Evolutionary conservation across 2,329 filamentous ascomycete genomes (phyloP), one percentile per base, ranked within the genome.

Genomic region (Lachnellula willkommii): DNA sequence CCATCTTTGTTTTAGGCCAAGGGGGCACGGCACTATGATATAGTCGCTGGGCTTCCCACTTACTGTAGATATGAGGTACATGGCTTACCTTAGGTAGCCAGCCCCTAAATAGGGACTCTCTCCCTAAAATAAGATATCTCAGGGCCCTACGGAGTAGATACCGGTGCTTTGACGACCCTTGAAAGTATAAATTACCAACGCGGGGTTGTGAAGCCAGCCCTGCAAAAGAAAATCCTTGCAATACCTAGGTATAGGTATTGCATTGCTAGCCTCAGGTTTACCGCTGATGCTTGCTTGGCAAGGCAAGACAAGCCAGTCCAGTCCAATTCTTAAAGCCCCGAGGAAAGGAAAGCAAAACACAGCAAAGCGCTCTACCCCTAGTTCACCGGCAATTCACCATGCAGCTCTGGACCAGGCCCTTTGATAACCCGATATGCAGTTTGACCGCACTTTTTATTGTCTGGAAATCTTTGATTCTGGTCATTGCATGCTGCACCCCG

Each of bases 381-480:
- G 12, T 32, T 9, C 28, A 11, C 28, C 28, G 9, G 28, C 28
- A 40, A 17, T 9, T n/a, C 22, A 57, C 42, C 28, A 61, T 66
- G 62, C 39, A 53, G 22, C 45, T 51, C 37, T 55, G 53, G 53
- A 57, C 53, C 52, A 54, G 50, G 28, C 47, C 50, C 26, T 53
- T 62, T 5, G 54, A 63, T 22, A 47, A 56, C 47, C 67, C 67
- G 11, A 26, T 64, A 49, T 56, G 56, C 42, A 61, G 50, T 54
- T 53, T 69, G 5, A n/a, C 61, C 28, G 24, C 54, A 3, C 47
- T 73, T 4, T 91, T 89, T 66, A 53, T 75, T 4, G 68, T 74
- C 12, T 92, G 87, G 87, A 94, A 93, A 68, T 50, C 71, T 5
- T 67, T 89, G 9, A 74, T 94, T 6, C 70, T 91, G n/a, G 64